Evolutionary conservation across 1,284 basidiomycete species (phyloP).

Genomic region (Fistulina hepatica): DNA sequence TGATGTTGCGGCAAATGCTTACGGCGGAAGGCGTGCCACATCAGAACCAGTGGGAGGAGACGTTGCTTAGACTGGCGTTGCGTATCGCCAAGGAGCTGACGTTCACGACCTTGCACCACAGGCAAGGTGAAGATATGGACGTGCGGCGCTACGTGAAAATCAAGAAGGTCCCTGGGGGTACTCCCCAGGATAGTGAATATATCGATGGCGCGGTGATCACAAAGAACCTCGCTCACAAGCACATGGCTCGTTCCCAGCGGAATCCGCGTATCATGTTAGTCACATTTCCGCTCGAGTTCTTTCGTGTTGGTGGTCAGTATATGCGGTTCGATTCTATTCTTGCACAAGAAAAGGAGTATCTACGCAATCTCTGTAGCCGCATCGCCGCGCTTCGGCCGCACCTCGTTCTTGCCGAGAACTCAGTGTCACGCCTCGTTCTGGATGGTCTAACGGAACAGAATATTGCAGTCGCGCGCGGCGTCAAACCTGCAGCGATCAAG

Average conservation of each 20-base stretch:
- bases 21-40: conserved; percentile 67
- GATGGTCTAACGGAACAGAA: conserved; percentile 83
- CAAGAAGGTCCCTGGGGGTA: conserved; percentile 95
- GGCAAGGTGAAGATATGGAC: conserved; percentile 87
- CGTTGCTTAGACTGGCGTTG: conserved; percentile 68
- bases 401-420: conserved; percentile 85
- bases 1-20: conserved; percentile 87
- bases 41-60: conserved; percentile 77
- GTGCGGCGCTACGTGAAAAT: conserved; percentile 95
- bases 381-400: conserved; percentile 89
- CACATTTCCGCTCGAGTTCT: conserved; percentile 93
- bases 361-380: conserved; percentile 80
- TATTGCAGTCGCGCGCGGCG: conserved; percentile 84
- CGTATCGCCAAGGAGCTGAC: conserved; percentile 69
- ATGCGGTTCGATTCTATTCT: conserved; percentile 89
- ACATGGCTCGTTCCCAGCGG: conserved; percentile 59
- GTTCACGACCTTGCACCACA: conserved; percentile 62
- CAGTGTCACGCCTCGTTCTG: conserved; percentile 85
- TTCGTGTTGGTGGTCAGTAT: conserved; percentile 89
- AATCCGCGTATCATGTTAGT: conserved; percentile 93
- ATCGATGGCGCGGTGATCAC: conserved; percentile 96
- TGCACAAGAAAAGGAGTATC: conserved; percentile 91
- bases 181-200: conserved; percentile 88
- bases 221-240: conserved; percentile 96
- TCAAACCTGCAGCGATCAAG: conserved; percentile 82